Base-by-base conservation (phyloP, 164 flowering plant species). In the Macadamia tetraphylla region DNA sequence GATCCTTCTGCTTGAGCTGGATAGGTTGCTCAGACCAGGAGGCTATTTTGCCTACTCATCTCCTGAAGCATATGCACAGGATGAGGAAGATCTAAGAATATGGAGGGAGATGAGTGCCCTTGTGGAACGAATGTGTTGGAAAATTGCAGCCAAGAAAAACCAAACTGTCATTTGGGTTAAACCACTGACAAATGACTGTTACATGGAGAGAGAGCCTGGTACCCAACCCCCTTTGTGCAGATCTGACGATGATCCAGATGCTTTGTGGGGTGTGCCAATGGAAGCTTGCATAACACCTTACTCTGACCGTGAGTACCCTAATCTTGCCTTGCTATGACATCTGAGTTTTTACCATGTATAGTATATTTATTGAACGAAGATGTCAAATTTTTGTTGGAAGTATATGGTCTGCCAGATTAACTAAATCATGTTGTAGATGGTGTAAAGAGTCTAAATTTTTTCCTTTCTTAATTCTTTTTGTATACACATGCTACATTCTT, bases 21-120 rank as follows among this genome's bases (percentile, higher is more conserved):
- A 92, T 75, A 80, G 97, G 82, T 31, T 92, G 71, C 94, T 92
- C 32, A 82, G 94, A 69, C 97, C 97, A 23, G 97, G 97, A 68
- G 98, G 98, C 64, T 90, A 92, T 76, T 92, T 92, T 83, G 94
- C 91, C 7, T 92, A 92, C 77, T 92, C 98, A 1, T 92, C 98
- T 63, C 98, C 98, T 17, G 98, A 92, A 81, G 96, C 96, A 62
- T 92, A 92, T 84, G 96, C 96, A 40, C 94, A 89, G 70, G 97
- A 91, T 79, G 97, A 88, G 69, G 92, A 91, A 74, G 88, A 92
- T 79, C 85, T 83, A 18, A 82, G 84, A 68, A 92, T 92, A 58
- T 90, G 98, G 98, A 83, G 56, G 73, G 82, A 84, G 63, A 92
- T 92, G 96, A 90, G 98, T 82, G 87, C 85, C 69, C 91, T 92